Evolutionary conservation across 331 rosid species (phyloP).

Genomic region (Pyrus hybrid): DNA sequence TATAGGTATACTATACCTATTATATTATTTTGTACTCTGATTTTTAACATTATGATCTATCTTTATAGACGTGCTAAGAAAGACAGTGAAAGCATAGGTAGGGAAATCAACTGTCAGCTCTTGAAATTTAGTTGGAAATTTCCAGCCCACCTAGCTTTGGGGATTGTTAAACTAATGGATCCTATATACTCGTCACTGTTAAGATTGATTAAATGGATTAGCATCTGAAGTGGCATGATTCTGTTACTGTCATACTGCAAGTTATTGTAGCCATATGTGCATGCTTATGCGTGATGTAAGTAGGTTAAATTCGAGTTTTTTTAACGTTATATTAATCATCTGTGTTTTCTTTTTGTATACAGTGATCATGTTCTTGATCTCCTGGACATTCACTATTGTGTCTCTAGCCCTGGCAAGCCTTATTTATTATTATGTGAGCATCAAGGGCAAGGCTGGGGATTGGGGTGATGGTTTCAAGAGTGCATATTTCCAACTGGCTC

Average conservation of each 20-base stretch:
- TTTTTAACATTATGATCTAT: not conserved
- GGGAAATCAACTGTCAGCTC: not conserved
- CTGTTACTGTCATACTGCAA: not conserved
- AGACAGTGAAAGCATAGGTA: not conserved
- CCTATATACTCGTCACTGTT: not conserved
- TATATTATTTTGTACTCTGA: constrained; percentile 1
- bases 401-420: constrained; percentile 94
- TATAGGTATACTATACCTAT: constrained; percentile 47
- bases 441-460: constrained; percentile 98
- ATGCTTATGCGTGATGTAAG: not conserved
- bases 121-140: not conserved
- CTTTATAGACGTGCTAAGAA: not conserved
- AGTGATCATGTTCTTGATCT: constrained; percentile 99
- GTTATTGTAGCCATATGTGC: not conserved
- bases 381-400: constrained; percentile 95
- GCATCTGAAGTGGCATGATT: not conserved
- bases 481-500: constrained; percentile 97
- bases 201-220: not conserved
- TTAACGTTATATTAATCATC: not conserved
- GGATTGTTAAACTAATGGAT: not conserved
- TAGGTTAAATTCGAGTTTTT: not conserved
- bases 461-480: constrained; percentile 99
- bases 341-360: constrained; percentile 28
- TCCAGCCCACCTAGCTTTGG: not conserved
- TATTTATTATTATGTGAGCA: constrained; percentile 86